Percentiles rank a stretch among this genome's conserved stretches.
Conservation (phyloP, 352 stramenopile species). For the Phytophthora syringae region DNA sequence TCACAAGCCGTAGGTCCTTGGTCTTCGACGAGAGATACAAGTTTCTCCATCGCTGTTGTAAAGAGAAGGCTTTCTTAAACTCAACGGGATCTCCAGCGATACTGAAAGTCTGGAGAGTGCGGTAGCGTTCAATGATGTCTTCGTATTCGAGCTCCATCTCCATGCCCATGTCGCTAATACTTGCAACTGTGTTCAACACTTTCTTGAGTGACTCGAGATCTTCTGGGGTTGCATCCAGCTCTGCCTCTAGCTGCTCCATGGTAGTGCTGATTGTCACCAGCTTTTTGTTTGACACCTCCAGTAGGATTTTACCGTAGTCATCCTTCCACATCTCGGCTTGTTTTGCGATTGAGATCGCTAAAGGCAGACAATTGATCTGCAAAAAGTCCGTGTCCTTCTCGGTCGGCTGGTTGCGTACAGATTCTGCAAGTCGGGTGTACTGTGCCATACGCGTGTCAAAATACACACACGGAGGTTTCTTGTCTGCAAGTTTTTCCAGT, state of each 20-base stretch:
- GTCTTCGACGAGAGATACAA: conserved; percentile 90
- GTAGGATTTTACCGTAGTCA: conserved; percentile 93
- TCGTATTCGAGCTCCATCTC: conserved; percentile 95
- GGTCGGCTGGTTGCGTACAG: conserved; percentile 86
- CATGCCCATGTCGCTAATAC: conserved; percentile 90
- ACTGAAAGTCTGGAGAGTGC: conserved; percentile 82
- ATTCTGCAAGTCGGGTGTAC: conserved; percentile 91
- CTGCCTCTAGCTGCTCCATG: conserved; percentile 80
- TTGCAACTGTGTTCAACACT: conserved; percentile 92
- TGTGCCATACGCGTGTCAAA: conserved; percentile 94
- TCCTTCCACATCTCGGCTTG: conserved; percentile 95
- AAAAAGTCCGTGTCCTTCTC: conserved; percentile 96
- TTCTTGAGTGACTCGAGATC: conserved; percentile 95
- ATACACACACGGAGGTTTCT: conserved; percentile 93
- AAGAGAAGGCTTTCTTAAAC: conserved; percentile 67
- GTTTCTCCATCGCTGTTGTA: conserved; percentile 86
- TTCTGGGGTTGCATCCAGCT: conserved; percentile 80
- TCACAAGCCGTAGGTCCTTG: conserved; percentile 92
- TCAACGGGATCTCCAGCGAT: conserved; percentile 81
- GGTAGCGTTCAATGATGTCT: conserved; percentile 94
- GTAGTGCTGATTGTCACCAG: conserved; percentile 73
- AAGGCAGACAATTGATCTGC: conserved; percentile 92
- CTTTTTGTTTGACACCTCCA: conserved; percentile 88
- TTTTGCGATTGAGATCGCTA: conserved; percentile 90
- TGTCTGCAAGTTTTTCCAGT: conserved; percentile 93